Evolutionary conservation across 441 rosid species (phyloP).

Genomic region (Macaranga tanarius): DNA sequence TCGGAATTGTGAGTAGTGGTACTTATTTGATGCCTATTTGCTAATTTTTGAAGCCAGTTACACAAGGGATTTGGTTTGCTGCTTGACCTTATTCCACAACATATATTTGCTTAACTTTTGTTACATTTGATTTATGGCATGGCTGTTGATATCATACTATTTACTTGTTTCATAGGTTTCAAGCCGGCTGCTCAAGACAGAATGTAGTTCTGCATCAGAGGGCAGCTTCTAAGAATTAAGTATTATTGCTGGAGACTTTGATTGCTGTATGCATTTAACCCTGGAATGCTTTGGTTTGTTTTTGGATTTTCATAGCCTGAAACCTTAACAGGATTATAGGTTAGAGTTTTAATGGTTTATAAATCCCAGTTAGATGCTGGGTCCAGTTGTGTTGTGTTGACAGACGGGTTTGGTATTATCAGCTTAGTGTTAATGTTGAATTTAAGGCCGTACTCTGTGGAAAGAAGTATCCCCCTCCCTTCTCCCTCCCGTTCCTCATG

Average conservation of each 20-base stretch:
- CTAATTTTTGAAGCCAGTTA: neutral
- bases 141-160: neutral
- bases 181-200: slow-evolving; percentile 16
- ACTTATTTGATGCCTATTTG: neutral
- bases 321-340: slow-evolving; percentile 34
- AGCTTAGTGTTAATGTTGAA: slow-evolving; percentile 25
- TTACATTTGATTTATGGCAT: neutral
- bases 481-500: neutral
- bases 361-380: slow-evolving; percentile 30
- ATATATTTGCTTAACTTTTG: neutral
- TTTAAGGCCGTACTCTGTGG: slow-evolving; percentile 28
- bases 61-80: neutral
- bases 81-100: neutral
- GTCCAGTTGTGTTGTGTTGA: slow-evolving; percentile 29
- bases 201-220: slow-evolving; percentile 18
- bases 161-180: slow-evolving; percentile 24
- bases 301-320: slow-evolving; percentile 31
- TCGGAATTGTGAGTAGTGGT: neutral
- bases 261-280: slow-evolving; percentile 34
- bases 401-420: slow-evolving; percentile 29
- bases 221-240: slow-evolving; percentile 23
- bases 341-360: slow-evolving; percentile 24
- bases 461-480: neutral
- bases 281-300: slow-evolving; percentile 35
- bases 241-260: slow-evolving; percentile 32